A percentile compares a stretch with the other conserved stretches of the same genome.
Conservation (phyloP, 352 stramenopile genomes). For the Globisporangium rhizosaccharum region DNA sequence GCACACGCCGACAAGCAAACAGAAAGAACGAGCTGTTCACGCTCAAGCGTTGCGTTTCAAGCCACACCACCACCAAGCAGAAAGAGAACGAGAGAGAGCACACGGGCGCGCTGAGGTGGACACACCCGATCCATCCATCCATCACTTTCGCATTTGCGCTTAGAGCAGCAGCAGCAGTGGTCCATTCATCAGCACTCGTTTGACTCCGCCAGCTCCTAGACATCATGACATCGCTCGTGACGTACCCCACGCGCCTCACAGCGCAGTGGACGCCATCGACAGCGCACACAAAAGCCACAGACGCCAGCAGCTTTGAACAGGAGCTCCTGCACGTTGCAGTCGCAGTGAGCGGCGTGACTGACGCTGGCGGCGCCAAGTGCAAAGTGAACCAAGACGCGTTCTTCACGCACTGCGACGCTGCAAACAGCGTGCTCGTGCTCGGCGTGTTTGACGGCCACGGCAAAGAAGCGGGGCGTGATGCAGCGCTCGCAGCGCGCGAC, state of each 20-base stretch:
- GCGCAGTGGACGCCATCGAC: too few relatives aligned
- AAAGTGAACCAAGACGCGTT: conserved; percentile 87
- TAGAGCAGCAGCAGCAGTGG: too few relatives aligned
- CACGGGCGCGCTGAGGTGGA: too few relatives aligned
- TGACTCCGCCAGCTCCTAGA: too few relatives aligned
- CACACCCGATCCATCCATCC: too few relatives aligned
- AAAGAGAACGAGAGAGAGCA: too few relatives aligned
- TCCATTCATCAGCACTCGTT: too few relatives aligned
- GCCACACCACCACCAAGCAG: too few relatives aligned
- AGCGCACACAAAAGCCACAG: neutral
- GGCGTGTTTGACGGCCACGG: conserved; percentile 87
- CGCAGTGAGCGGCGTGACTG: conserved; percentile 43
- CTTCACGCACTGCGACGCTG: conserved; percentile 58
- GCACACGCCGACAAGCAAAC: too few relatives aligned
- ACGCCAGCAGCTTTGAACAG: neutral
- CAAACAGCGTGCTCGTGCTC: conserved; percentile 39
- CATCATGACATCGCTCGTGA: conserved; percentile 9
- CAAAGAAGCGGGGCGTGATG: conserved; percentile 63
- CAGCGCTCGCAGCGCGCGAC: conserved; percentile 47
- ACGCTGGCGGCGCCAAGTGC: conserved; percentile 47
- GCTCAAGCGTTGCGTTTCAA: too few relatives aligned
- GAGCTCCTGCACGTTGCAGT: conserved; percentile 8
- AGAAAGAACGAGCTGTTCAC: too few relatives aligned
- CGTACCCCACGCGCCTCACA: conserved; percentile 1
- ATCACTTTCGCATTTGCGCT: too few relatives aligned